A percentile compares a stretch with the other conserved stretches of the same genome.
Conservation (phyloP, 2,329 filamentous ascomycete genomes). For the Moelleriella libera region DNA sequence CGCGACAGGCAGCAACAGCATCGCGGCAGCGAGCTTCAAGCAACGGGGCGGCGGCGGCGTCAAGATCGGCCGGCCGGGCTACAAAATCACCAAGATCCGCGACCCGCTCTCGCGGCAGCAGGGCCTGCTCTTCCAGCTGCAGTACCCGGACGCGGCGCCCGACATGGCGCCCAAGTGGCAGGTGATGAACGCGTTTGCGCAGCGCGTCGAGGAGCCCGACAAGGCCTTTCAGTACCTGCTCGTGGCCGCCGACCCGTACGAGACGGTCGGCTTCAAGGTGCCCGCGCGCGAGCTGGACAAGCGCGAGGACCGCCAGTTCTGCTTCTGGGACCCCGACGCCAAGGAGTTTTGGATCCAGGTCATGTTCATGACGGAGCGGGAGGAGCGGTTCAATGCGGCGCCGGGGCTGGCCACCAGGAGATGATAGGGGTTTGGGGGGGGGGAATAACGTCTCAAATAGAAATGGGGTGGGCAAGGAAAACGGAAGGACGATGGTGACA, state of each 20-base stretch:
- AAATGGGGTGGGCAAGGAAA: too few relatives aligned
- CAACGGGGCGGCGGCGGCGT: slow-evolving; percentile 68
- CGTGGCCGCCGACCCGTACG: slow-evolving; percentile 92
- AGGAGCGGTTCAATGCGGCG: slow-evolving; percentile 68
- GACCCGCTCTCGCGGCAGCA: slow-evolving; percentile 81
- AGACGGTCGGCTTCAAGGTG: slow-evolving; percentile 93
- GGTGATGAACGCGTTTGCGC: slow-evolving; percentile 96
- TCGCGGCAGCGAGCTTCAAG: slow-evolving; percentile 58
- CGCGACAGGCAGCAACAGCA: slow-evolving; percentile 55
- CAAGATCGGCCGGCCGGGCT: slow-evolving; percentile 91
- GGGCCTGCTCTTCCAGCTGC: slow-evolving; percentile 87
- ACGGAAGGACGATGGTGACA: too few relatives aligned
- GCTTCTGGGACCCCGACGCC: slow-evolving; percentile 87
- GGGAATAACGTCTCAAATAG: too few relatives aligned
- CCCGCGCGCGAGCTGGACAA: slow-evolving; percentile 88
- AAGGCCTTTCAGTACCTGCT: slow-evolving; percentile 90
- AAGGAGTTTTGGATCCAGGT: slow-evolving; percentile 98
- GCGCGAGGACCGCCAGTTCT: slow-evolving; percentile 76
- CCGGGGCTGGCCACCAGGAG: slow-evolving; percentile 40
- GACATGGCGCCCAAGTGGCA: slow-evolving; percentile 71
- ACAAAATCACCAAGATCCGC: slow-evolving; percentile 93
- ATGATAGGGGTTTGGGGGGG: slow-evolving; percentile 14
- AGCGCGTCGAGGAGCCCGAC: slow-evolving; percentile 89
- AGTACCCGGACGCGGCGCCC: slow-evolving; percentile 78
- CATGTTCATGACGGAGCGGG: slow-evolving; percentile 95